A percentile compares a stretch with the other conserved stretches of the same genome.
Conservation (phyloP, 2,329 filamentous ascomycete genomes). For the Microdochium trichocladiopsis region DNA sequence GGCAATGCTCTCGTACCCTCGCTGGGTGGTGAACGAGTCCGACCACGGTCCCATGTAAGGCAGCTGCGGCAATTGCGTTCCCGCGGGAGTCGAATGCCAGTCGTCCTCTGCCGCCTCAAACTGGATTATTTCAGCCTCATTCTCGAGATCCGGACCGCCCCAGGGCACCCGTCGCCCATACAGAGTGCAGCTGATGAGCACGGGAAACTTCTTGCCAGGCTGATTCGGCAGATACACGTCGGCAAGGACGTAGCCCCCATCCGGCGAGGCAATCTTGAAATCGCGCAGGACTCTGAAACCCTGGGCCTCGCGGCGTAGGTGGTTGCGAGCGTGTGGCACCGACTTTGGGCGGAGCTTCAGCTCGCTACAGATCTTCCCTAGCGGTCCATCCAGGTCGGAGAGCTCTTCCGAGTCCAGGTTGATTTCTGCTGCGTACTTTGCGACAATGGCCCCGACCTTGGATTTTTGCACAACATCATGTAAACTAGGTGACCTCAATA, state of each 20-base stretch:
- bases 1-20: not conserved
- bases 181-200: not conserved
- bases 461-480: not conserved
- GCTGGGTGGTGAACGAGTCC: not conserved
- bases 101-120: not conserved
- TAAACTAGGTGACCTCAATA: not conserved
- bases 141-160: not conserved
- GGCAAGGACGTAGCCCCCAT: not conserved
- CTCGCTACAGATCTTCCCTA: not conserved
- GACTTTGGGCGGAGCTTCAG: not conserved
- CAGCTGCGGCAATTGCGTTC: not conserved
- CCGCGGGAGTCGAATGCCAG: not conserved
- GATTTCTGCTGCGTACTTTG: not conserved
- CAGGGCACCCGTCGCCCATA: not conserved
- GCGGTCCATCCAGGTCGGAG: not conserved
- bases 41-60: not conserved
- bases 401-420: not conserved
- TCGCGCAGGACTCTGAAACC: not conserved
- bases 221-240: not conserved
- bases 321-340: not conserved
- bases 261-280: not conserved
- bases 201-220: not conserved
- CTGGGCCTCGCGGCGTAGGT: not conserved
- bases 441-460: not conserved
- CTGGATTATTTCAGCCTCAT: not conserved